phyloP scores from a whole-genome alignment of 768 basidiomycete species.

The Atractiella rhizophila region DNA sequence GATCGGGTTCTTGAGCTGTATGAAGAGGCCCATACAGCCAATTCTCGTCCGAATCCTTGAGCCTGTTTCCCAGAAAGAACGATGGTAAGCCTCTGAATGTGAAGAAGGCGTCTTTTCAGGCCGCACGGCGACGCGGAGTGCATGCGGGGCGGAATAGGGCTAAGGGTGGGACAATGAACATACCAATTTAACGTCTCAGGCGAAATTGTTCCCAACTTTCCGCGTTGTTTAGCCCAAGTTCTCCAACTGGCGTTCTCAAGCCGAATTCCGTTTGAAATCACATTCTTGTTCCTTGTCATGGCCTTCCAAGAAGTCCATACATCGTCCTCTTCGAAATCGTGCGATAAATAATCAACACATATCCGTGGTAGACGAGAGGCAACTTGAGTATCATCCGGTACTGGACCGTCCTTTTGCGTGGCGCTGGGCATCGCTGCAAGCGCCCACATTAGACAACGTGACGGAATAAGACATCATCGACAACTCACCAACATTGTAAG shows the following conservation, averaged over 20 bases:
- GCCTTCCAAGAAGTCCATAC: constrained; percentile 95
- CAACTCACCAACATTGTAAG: no score
- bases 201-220: constrained; percentile 75
- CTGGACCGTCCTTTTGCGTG: no score
- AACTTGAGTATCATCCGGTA: constrained; percentile 33
- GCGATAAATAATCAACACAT: constrained; percentile 95
- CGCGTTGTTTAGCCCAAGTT: constrained; percentile 98
- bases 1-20: constrained; percentile 57
- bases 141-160: not conserved
- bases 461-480: no score
- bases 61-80: constrained; percentile 31
- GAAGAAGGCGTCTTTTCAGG: not conserved
- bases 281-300: constrained; percentile 96
- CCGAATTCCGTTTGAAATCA: constrained; percentile 77
- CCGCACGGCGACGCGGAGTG: not conserved
- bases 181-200: constrained; percentile 98
- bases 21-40: constrained; percentile 97
- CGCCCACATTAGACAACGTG: no score
- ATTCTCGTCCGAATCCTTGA: constrained; percentile 96
- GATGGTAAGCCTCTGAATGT: not conserved
- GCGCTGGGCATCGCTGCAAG: no score
- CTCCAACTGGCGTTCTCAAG: constrained; percentile 97
- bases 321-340: constrained; percentile 93
- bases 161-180: constrained; percentile 18
- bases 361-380: constrained; percentile 51